Evolutionary conservation across 805 yeast genomes (phyloP).

Genomic region (Nakazawaea wickerhamii): DNA sequence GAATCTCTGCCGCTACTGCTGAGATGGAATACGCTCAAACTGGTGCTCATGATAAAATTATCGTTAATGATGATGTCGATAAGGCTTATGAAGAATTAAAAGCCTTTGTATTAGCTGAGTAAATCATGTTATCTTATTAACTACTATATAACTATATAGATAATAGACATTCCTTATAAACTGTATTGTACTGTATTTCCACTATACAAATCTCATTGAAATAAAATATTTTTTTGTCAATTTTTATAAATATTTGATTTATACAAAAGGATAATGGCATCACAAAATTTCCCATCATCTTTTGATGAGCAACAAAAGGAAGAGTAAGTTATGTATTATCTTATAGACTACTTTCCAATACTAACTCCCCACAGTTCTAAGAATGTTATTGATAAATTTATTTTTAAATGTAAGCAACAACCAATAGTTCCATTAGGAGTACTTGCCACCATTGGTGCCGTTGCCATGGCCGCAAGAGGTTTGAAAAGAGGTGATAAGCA

Average conservation of each 20-base stretch:
- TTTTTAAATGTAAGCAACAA: constrained; percentile 66
- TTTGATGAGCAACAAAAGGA: constrained; percentile 36
- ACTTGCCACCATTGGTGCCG: constrained; percentile 74
- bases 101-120: constrained; percentile 57
- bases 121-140: constrained; percentile 10
- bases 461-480: constrained; percentile 71
- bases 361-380: constrained; percentile 6
- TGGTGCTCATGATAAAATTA: constrained; percentile 86
- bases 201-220: too few species aligned
- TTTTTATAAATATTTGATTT: neutral
- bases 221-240: neutral
- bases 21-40: constrained; percentile 86
- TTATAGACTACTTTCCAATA: too few species aligned
- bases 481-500: constrained; percentile 65
- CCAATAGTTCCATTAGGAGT: constrained; percentile 87
- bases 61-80: constrained; percentile 90
- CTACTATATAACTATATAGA: neutral
- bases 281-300: constrained; percentile 43
- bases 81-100: constrained; percentile 80
- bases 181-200: neutral
- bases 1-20: constrained; percentile 80
- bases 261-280: constrained; percentile 23
- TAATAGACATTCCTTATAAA: neutral
- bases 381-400: constrained; percentile 3
- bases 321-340: constrained; percentile 37